Percentiles rank a stretch among this genome's conserved stretches.
These are phyloP conservation scores for Fusarium euwallaceae DNA, from an alignment of 2,329 filamentous ascomycete species.

Conservation along the genomic window DNA sequence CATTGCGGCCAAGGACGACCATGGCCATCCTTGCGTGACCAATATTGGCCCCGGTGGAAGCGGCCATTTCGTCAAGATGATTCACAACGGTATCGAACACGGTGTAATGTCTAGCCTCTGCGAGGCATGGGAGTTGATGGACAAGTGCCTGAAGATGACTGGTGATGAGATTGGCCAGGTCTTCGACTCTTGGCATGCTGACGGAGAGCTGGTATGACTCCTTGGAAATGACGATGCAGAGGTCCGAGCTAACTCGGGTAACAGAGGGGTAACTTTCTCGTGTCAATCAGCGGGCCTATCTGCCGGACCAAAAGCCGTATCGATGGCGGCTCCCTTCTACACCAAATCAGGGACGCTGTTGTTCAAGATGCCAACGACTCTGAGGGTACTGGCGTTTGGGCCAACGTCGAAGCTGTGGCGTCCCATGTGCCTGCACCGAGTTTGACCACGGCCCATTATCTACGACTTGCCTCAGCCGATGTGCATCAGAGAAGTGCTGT, in stretches of 20 bases:
- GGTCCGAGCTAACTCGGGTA: neutral
- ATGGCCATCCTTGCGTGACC: conserved; percentile 70
- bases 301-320: conserved; percentile 61
- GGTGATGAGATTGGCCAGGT: conserved; percentile 72
- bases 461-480: conserved; percentile 74
- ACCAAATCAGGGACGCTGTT: conserved; percentile 76
- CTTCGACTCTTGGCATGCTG: conserved; percentile 71
- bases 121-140: conserved; percentile 76
- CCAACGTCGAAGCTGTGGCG: conserved; percentile 70
- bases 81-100: conserved; percentile 81
- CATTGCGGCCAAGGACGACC: conserved; percentile 71
- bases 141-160: conserved; percentile 67
- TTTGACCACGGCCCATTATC: conserved; percentile 71
- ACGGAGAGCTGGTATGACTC: conserved; percentile 63
- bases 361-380: conserved; percentile 76
- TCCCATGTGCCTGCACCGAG: conserved; percentile 75
- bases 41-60: conserved; percentile 72
- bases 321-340: conserved; percentile 65
- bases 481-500: conserved; percentile 66
- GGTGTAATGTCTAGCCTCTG: conserved; percentile 75
- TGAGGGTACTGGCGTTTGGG: conserved; percentile 77
- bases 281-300: conserved; percentile 74
- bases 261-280: conserved; percentile 67
- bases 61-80: conserved; percentile 82
- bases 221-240: neutral